Conservation (phyloP, 805 yeast species). For the Schizosaccharomyces pombe region DNA sequence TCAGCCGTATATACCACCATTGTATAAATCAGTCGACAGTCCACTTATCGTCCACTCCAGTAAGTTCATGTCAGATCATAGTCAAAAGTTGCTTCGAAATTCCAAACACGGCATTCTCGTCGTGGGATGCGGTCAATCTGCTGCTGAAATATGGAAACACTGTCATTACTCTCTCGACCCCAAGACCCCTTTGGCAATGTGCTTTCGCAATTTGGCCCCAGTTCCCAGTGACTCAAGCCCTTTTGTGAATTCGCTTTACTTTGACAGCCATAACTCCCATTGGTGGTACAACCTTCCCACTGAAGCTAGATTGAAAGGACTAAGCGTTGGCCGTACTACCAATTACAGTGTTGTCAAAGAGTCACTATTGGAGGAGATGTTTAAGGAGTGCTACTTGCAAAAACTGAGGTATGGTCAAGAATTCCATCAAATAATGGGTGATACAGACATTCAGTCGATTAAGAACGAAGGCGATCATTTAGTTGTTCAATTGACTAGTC, state of each 20-base stretch:
- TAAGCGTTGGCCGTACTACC: slow-evolving; percentile 9
- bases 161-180: slow-evolving; percentile 6
- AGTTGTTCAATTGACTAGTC: not conserved
- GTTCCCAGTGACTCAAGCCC: slow-evolving; percentile 13
- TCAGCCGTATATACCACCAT: not conserved
- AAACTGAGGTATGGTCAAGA: not conserved
- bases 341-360: slow-evolving; percentile 13
- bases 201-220: slow-evolving; percentile 10
- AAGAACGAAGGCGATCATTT: not conserved
- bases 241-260: slow-evolving; percentile 13
- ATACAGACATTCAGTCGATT: not conserved
- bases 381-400: slow-evolving; percentile 9
- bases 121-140: slow-evolving; percentile 13
- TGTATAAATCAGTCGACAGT: not conserved
- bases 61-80: not conserved
- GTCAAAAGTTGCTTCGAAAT: not conserved
- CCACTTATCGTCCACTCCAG: not conserved
- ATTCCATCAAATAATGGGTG: not conserved
- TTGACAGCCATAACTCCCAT: slow-evolving; percentile 12
- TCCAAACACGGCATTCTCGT: slow-evolving; percentile 9
- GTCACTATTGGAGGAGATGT: slow-evolving; percentile 10
- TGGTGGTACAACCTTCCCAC: slow-evolving; percentile 7
- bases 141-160: slow-evolving; percentile 11
- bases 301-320: slow-evolving; percentile 4
- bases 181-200: slow-evolving; percentile 8